These are phyloP conservation scores for Erysimum pusillum DNA, from an alignment of 441 rosid genomes.

Conservation along the genomic window DNA sequence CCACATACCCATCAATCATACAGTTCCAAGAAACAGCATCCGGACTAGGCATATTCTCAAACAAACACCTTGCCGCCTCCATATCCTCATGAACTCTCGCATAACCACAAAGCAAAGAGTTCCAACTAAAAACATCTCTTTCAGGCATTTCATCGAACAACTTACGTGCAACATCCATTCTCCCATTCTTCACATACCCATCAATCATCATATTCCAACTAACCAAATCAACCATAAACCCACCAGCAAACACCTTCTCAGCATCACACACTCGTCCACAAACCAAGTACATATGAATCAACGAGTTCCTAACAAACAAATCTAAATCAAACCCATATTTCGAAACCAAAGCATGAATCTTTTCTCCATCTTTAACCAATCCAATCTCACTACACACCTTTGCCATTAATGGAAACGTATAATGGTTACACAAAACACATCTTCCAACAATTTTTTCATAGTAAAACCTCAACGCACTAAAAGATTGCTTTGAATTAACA, in stretches of 20 bases:
- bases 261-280: slow-evolving; percentile 56
- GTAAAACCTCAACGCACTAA: slow-evolving; percentile 62
- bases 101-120: slow-evolving; percentile 61
- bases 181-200: slow-evolving; percentile 61
- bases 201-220: slow-evolving; percentile 65
- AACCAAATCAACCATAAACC: slow-evolving; percentile 59
- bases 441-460: slow-evolving; percentile 57
- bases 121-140: slow-evolving; percentile 65
- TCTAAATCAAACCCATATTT: slow-evolving; percentile 63
- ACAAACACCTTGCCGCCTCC: slow-evolving; percentile 57
- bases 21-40: slow-evolving; percentile 75
- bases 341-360: slow-evolving; percentile 53
- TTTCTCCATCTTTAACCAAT: slow-evolving; percentile 60
- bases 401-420: slow-evolving; percentile 63
- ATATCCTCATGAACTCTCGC: slow-evolving; percentile 58
- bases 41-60: slow-evolving; percentile 56
- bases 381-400: slow-evolving; percentile 58
- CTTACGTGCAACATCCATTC: slow-evolving; percentile 49
- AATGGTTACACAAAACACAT: slow-evolving; percentile 59
- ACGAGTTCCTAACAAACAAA: slow-evolving; percentile 66
- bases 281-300: slow-evolving; percentile 63
- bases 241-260: slow-evolving; percentile 61
- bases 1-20: slow-evolving; percentile 68
- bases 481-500: slow-evolving; percentile 46
- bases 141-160: slow-evolving; percentile 60